Conservation (phyloP, 1,284 basidiomycete species). For the Bondarzewia mesenterica region DNA sequence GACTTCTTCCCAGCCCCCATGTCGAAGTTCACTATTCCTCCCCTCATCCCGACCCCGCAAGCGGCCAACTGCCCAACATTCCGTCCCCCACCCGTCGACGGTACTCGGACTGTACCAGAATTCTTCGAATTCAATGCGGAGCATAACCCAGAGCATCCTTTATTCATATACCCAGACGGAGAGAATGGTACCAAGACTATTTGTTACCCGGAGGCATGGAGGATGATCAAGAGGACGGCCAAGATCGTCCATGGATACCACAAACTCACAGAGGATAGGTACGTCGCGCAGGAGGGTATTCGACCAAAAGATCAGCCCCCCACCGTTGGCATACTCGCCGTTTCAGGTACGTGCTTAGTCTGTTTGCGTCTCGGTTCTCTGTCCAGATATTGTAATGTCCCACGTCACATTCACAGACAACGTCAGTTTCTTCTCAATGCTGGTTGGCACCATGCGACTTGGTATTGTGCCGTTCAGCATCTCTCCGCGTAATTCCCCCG, state of each 20-base stretch:
- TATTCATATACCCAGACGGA: not conserved
- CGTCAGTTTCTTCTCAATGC: conserved; percentile 13
- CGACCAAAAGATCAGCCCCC: not conserved
- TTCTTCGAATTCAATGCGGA: conserved; percentile 1
- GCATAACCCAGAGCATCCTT: conserved; percentile 1
- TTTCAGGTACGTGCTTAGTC: conserved; percentile 1
- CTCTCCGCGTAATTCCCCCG: conserved; percentile 11
- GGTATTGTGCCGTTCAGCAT: conserved; percentile 17
- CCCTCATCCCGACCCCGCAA: not conserved
- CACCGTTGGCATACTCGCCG: conserved; percentile 3
- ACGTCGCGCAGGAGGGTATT: not conserved
- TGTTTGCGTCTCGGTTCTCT: no score
- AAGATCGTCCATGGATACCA: not conserved
- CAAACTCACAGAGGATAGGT: not conserved
- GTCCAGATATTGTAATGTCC: no score
- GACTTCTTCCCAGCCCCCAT: no score
- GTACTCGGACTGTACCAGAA: conserved; percentile 3
- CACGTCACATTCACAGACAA: conserved; percentile 15
- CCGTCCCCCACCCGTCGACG: conserved; percentile 8
- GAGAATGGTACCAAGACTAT: not conserved
- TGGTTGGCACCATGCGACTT: conserved; percentile 14
- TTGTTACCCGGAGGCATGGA: conserved; percentile 1
- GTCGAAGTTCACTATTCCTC: not conserved
- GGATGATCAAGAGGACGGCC: not conserved
- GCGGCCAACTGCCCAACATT: not conserved